phyloP scores from a whole-genome alignment of 495 filamentous ascomycete genomes.

The Saxispiralis lemnorum region DNA sequence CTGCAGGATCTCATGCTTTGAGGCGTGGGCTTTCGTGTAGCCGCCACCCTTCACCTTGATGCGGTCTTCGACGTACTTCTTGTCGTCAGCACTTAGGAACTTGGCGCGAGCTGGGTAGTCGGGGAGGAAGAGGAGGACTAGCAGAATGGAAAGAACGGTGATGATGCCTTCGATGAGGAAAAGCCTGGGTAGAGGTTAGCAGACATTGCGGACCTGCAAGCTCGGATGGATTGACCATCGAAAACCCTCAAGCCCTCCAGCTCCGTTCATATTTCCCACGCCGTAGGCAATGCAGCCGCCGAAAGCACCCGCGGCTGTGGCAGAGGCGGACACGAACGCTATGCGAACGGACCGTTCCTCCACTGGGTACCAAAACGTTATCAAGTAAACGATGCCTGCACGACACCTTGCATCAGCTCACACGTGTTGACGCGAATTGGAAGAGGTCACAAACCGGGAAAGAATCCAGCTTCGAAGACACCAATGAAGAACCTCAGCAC shows the following conservation, averaged over 20 bases:
- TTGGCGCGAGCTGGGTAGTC: conserved; percentile 52
- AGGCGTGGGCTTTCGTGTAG: conserved; percentile 10
- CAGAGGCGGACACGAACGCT: conserved; percentile 10
- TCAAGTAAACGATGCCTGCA: conserved; percentile 8
- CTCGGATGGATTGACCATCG: conserved; percentile 5
- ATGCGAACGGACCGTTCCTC: conserved; percentile 10
- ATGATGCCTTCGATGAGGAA: conserved; percentile 72
- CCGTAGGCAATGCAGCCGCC: conserved; percentile 13
- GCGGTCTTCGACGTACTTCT: conserved; percentile 14
- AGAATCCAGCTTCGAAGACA: conserved; percentile 29
- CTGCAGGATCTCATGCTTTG: conserved; percentile 6
- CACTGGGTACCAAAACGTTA: conserved; percentile 10
- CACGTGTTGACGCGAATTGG: neutral
- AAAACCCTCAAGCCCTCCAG: conserved; percentile 10
- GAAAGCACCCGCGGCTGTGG: conserved; percentile 13
- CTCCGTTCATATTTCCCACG: conserved; percentile 10
- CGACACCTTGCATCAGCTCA: neutral
- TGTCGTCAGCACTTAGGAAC: conserved; percentile 56
- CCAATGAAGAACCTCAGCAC: conserved; percentile 27
- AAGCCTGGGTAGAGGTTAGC: neutral
- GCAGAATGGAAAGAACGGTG: conserved; percentile 39
- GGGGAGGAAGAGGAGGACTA: conserved; percentile 52
- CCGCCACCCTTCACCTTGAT: conserved; percentile 9
- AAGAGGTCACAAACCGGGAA: conserved; percentile 22
- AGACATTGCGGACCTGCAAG: neutral